These are phyloP conservation scores for Saccharomyces hybrid DNA, from an alignment of 1,139 yeast species.

Conservation along the genomic window DNA sequence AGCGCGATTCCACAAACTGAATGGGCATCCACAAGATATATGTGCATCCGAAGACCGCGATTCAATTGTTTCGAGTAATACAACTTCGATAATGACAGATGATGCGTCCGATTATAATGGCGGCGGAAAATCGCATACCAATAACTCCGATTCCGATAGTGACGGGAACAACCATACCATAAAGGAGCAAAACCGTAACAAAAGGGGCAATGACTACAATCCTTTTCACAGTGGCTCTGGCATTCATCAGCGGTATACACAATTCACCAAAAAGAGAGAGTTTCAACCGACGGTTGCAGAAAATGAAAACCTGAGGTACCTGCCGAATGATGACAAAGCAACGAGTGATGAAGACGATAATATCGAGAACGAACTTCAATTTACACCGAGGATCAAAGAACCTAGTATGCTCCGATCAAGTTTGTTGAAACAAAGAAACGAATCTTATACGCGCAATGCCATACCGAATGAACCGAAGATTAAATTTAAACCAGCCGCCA, in stretches of 20 bases:
- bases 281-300: background rate
- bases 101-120: conserved; percentile 1
- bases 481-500: background rate
- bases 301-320: background rate
- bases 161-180: background rate
- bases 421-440: background rate
- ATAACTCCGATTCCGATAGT: background rate
- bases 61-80: conserved; percentile 16
- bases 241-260: background rate
- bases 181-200: background rate
- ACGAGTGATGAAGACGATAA: conserved; percentile 14
- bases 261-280: background rate
- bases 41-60: background rate
- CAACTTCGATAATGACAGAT: conserved; percentile 17
- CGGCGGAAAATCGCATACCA: conserved; percentile 7
- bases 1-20: background rate
- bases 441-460: background rate
- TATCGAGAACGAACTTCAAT: conserved; percentile 16
- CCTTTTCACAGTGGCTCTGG: background rate
- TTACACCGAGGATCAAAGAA: conserved; percentile 14
- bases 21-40: background rate
- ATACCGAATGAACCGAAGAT: background rate
- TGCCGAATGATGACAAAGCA: background rate
- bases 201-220: background rate
- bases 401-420: background rate